Conservation (phyloP, 441 rosid genomes). For the Arabidopsis hybrid region DNA sequence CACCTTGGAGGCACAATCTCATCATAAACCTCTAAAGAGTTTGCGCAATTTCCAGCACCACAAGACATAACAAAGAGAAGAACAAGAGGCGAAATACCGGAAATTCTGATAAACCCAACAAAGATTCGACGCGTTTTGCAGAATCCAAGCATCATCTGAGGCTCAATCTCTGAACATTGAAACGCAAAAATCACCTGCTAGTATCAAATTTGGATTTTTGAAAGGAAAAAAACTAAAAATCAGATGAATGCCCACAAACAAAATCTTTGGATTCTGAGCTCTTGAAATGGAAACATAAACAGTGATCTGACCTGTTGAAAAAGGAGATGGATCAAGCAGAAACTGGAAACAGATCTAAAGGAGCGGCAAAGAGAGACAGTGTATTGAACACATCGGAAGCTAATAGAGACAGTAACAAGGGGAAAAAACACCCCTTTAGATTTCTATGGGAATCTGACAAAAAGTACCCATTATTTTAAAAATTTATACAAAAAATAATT, state of each 20-base stretch:
- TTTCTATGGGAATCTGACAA: slow-evolving; percentile 66
- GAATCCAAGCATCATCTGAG: slow-evolving; percentile 67
- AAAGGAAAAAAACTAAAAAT: not conserved
- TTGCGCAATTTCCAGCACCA: slow-evolving; percentile 59
- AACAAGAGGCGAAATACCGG: slow-evolving; percentile 52
- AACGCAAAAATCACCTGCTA: slow-evolving; percentile 29
- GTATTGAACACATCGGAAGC: slow-evolving; percentile 69
- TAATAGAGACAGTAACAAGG: slow-evolving; percentile 44
- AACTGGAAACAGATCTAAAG: slow-evolving; percentile 70
- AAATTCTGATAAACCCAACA: slow-evolving; percentile 64
- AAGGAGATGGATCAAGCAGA: slow-evolving; percentile 64
- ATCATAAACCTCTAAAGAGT: slow-evolving; percentile 50
- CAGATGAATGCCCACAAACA: slow-evolving; percentile 8
- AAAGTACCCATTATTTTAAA: slow-evolving; percentile 51
- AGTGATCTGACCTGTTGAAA: slow-evolving; percentile 74
- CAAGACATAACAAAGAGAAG: slow-evolving; percentile 56
- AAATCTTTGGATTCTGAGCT: not conserved
- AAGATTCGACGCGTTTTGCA: slow-evolving; percentile 59
- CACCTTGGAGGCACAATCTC: slow-evolving; percentile 49
- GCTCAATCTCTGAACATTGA: slow-evolving; percentile 52
- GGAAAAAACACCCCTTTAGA: slow-evolving; percentile 45
- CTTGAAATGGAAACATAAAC: slow-evolving; percentile 11
- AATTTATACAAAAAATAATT: slow-evolving; percentile 4
- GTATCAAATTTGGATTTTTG: slow-evolving; percentile 26
- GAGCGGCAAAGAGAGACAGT: slow-evolving; percentile 47